Evolutionary conservation across 768 basidiomycete species (phyloP).

Genomic region (Leucocoprinus sp.): DNA sequence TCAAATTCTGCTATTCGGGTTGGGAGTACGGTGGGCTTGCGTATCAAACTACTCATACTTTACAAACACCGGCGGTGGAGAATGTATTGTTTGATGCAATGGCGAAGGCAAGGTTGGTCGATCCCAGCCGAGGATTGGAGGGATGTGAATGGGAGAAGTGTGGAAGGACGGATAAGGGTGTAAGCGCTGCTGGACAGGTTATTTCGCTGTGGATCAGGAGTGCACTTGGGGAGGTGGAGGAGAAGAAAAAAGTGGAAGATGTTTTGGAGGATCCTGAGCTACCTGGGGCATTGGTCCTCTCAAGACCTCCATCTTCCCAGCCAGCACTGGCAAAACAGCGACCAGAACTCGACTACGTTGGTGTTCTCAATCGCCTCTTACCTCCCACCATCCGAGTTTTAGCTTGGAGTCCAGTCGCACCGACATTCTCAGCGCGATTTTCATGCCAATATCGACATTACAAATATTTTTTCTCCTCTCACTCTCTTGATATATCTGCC

Average conservation of each 20-base stretch:
- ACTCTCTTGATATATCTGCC: too few relatives aligned
- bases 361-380: constrained; percentile 75
- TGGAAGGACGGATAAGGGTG: constrained; percentile 94
- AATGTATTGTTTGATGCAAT: constrained; percentile 69
- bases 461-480: too few relatives aligned
- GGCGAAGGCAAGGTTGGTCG: constrained; percentile 68
- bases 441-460: too few relatives aligned
- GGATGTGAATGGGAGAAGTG: constrained; percentile 89
- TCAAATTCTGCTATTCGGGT: constrained; percentile 90
- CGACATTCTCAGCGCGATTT: constrained; percentile 23
- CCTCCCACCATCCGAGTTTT: constrained; percentile 84
- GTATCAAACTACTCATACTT: constrained; percentile 52
- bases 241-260: constrained; percentile 9
- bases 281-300: too few relatives aligned
- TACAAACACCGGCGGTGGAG: constrained; percentile 86
- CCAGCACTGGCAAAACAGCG: not conserved
- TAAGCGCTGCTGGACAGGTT: constrained; percentile 95
- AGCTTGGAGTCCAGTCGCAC: constrained; percentile 88
- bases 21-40: constrained; percentile 91
- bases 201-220: constrained; percentile 89
- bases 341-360: not conserved
- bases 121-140: constrained; percentile 61
- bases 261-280: too few relatives aligned
- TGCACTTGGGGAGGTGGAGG: constrained; percentile 29
- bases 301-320: not conserved